Evolutionary conservation across 2,329 filamentous ascomycete genomes (phyloP).

Genomic region (Didymella keratinophila): DNA sequence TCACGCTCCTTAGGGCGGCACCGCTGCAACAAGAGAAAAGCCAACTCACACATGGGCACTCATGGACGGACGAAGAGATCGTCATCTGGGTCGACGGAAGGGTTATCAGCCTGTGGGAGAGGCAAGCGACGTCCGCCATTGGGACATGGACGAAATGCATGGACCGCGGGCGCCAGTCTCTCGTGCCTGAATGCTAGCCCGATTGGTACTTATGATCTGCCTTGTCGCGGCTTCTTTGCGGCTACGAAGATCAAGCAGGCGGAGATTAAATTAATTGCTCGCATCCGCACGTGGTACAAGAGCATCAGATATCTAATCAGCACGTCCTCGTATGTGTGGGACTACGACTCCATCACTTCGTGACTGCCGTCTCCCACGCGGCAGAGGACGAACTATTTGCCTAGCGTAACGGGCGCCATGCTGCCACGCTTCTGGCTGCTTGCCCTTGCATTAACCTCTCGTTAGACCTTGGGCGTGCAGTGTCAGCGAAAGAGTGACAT

Average conservation of each 20-base stretch:
- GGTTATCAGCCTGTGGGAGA: slow-evolving; percentile 19
- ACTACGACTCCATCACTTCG: slow-evolving; percentile 2
- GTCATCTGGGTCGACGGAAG: slow-evolving; percentile 38
- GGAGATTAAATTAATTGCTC: slow-evolving; percentile 19
- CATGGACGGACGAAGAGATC: slow-evolving; percentile 38
- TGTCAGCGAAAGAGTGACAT: background rate
- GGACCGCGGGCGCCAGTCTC: slow-evolving; percentile 25
- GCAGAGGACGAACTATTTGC: slow-evolving; percentile 11
- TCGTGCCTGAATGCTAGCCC: slow-evolving; percentile 39
- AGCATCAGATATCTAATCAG: slow-evolving; percentile 9
- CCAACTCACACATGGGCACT: slow-evolving; percentile 51
- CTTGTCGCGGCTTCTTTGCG: slow-evolving; percentile 26
- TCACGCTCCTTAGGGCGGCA: slow-evolving; percentile 14
- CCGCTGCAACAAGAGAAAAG: slow-evolving; percentile 8
- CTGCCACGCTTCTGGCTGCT: slow-evolving; percentile 10
- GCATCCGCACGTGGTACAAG: slow-evolving; percentile 24
- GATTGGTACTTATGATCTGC: slow-evolving; percentile 36
- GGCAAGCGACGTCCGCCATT: slow-evolving; percentile 26
- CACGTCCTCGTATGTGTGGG: slow-evolving; percentile 1
- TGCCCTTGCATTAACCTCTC: slow-evolving; percentile 8
- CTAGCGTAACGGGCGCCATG: slow-evolving; percentile 16
- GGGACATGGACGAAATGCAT: slow-evolving; percentile 27
- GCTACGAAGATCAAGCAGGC: slow-evolving; percentile 34
- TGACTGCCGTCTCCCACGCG: slow-evolving; percentile 7
- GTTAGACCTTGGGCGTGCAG: slow-evolving; percentile 2